Evolutionary conservation across 345 rosid genomes (phyloP), one percentile per base, ranked within the genome.

Genomic region (Eucalyptus virginea): DNA sequence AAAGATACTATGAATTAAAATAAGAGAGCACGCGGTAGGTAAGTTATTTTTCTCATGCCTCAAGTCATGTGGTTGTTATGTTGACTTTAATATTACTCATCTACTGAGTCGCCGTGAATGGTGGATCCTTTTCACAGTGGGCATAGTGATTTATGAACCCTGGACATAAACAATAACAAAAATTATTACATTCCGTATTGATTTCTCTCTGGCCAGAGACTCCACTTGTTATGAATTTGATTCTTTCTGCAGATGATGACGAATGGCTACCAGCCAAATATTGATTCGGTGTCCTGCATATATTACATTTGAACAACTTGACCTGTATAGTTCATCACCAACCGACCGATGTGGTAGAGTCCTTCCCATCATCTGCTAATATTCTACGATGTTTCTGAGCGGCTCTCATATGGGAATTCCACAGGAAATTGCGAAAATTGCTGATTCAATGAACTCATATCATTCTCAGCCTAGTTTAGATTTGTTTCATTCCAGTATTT

Each of bases 11-110:
- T 15, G 52, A 50, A 50, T 2, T 0, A 0, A 16, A 16, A 50
- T 6, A 50, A 50, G 8, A 50, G 2, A 50, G 7, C 52, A 6
- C 52, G 52, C 6, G 52, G 0, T 19, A 1, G 24, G 56, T 0
- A 52, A 17, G 56, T 19, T 52, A 3, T 52, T 17, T 18, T 52
- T 50, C 52, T 50, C 52, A 50, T 50, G 7, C 52, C 52, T 50
- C 52, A 50, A 16, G 52, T 50, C 19, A 50, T 6, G 52, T 6
- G 52, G 52, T 2, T 50, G 52, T 6, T 16, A 6, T 50, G 52
- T 50, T 50, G 52, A 50, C 52, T 50, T 50, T 2, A 50, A 50
- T 50, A 50, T 6, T 50, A 50, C 52, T 50, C 1, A 50, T 50
- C 52, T 50, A 50, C 51, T 0, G 51, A 49, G 52, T 50, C 52